Evolutionary conservation across 139 green algal species (phyloP), one percentile per base, ranked within the genome.

Genomic region (Micromonas commoda): DNA sequence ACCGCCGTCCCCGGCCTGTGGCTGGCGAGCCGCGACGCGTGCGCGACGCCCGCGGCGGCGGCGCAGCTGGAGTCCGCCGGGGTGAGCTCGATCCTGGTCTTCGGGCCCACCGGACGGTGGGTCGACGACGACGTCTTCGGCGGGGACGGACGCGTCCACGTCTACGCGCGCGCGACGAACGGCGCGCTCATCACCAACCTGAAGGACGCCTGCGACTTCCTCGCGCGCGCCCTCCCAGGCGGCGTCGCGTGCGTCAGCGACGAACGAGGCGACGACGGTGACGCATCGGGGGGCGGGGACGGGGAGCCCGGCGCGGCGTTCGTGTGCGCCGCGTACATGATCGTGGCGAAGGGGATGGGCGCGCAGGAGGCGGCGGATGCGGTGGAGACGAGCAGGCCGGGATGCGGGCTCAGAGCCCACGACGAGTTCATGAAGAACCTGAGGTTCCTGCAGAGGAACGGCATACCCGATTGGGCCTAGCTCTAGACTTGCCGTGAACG

Each of bases 91-190:
- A n/a, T n/a, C n/a, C n/a, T n/a, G n/a, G n/a, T n/a, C n/a, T n/a
- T n/a, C n/a, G n/a, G n/a, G n/a, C n/a, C n/a, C n/a, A n/a, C n/a
- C n/a, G n/a, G n/a, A n/a, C n/a, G n/a, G n/a, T n/a, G n/a, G n/a
- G 9, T 68, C 61, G 61, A 26, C 61, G 19, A 68, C 13, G 13
- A 35, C 61, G 61, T 21, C n/a, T 21, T 68, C 61, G 9, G 61
- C 9, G 61, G n/a, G 32, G 19, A 68, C 31, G 61, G 32, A 68
- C 9, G 32, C 5, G 31, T 26, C n/a, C 83, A 90, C 9, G 45
- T 57, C 45, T 57, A 57, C 45, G 45, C 9, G 45, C 45, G 45
- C 45, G 45, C 45, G 45, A 16, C 9, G 45, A 57, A 57, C 45
- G 45, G 45, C 45, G 45, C 45, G 45, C 45, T 57, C 45, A 16